Evolutionary conservation across 2,329 filamentous ascomycete species (phyloP), one percentile per base, ranked within the genome.

Genomic region (Alternaria panax): DNA sequence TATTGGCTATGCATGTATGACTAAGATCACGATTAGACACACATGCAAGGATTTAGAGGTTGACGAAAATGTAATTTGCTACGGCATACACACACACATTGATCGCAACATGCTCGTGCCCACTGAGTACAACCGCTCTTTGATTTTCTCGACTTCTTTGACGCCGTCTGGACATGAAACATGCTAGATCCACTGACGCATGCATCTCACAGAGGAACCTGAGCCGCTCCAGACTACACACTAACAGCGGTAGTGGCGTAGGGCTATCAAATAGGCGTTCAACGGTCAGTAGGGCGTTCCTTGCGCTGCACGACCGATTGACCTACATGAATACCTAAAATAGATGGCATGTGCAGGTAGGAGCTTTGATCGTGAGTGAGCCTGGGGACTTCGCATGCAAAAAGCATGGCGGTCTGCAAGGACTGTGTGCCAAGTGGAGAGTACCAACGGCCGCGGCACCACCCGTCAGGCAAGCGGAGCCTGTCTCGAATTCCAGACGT

Each of bases 281-380:
- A 51, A 51, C 41, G 46, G 40, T 51, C 24, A 30, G 25, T 48
- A 51, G 57, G 57, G 51, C 43, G 43, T 38, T 28, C 56, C 51
- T 59, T 59, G 42, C 55, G 18, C 42, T 36, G 32, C 32, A 52
- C 42, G 47, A 12, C 30, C 18, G 43, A 54, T 48, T 14, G 25
- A 40, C 52, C 30, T 40, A 24, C 42, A 28, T 38, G 41, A 12
- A 42, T 3, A 18, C 43, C 43, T 34, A 34, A 50, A 42, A 47
- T 32, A 55, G 53, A 30, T 20, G 12, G 28, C 25, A 22, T 41
- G 32, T 50, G 53, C 53, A 55, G 5, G 20, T 30, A 50, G 36
- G 25, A 41, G 36, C 25, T 41, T 12, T 34, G 51, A 32, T 48
- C 14, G 22, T 12, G 14, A 20, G 20, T 18, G 51, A 24, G 22